Conservation (phyloP, 805 yeast genomes). For the Sporopachydermia quercuum region DNA sequence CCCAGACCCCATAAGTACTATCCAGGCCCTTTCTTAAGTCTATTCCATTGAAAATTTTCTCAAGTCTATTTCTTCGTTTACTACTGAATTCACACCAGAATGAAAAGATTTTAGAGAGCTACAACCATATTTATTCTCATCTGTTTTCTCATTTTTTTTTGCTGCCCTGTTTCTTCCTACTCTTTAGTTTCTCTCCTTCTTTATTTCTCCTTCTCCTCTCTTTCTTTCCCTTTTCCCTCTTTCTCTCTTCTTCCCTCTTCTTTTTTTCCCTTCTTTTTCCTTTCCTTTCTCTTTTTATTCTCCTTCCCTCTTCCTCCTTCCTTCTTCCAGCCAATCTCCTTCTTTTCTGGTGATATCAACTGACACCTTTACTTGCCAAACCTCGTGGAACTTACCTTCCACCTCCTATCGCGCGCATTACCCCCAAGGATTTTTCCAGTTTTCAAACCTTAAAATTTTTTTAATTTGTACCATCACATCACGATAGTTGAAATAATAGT, state of each 20-base stretch:
- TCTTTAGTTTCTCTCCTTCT: slow-evolving; percentile 2
- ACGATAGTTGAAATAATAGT: no score
- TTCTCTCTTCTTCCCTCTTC: slow-evolving; percentile 8
- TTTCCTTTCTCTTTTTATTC: slow-evolving; percentile 15
- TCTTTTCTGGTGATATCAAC: no score
- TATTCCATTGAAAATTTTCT: neutral
- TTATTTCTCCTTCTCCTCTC: slow-evolving; percentile 3
- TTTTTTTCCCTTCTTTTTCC: slow-evolving; percentile 10
- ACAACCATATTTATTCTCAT: neutral
- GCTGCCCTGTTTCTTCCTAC: slow-evolving; percentile 6
- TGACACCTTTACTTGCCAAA: no score
- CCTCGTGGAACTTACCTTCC: no score
- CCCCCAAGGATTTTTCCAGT: no score
- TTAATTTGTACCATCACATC: no score
- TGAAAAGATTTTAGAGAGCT: neutral
- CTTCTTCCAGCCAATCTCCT: slow-evolving; percentile 23
- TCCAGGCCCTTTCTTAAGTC: no score
- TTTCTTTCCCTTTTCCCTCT: slow-evolving; percentile 4
- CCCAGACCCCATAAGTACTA: no score
- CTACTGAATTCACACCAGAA: neutral
- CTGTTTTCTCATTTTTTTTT: slow-evolving; percentile 3
- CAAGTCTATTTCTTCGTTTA: neutral
- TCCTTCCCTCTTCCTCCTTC: slow-evolving; percentile 25
- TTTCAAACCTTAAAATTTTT: no score
- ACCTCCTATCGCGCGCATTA: no score